These are phyloP conservation scores for Acacia concinna DNA, from an alignment of 331 rosid species.

Conservation along the genomic window DNA sequence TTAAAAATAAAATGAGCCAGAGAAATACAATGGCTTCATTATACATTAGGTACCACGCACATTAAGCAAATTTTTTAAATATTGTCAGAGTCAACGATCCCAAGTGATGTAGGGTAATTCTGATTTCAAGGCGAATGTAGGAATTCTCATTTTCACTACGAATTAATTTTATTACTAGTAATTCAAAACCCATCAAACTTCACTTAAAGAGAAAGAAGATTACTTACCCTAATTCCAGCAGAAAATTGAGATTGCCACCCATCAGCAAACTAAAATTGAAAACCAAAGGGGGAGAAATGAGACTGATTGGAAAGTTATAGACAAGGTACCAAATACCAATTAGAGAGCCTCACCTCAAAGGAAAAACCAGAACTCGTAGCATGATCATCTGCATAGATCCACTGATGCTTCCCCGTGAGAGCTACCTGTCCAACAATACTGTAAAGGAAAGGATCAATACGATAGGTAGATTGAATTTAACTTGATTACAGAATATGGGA, in stretches of 20 bases:
- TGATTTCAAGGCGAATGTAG: neutral
- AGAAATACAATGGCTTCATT: neutral
- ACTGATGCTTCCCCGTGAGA: slow-evolving; percentile 77
- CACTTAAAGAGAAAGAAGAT: slow-evolving; percentile 4
- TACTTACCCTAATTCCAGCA: slow-evolving; percentile 74
- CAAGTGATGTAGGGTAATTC: neutral
- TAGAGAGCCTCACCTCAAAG: slow-evolving; percentile 55
- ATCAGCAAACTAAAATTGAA: slow-evolving; percentile 55
- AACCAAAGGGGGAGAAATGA: slow-evolving; percentile 25
- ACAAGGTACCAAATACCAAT: slow-evolving; percentile 10
- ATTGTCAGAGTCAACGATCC: neutral
- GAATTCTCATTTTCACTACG: neutral
- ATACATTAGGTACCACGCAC: neutral
- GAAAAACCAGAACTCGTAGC: slow-evolving; percentile 50
- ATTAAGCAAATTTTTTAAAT: neutral
- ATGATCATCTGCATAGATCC: slow-evolving; percentile 82
- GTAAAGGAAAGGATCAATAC: slow-evolving; percentile 27
- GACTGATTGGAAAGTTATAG: slow-evolving; percentile 14
- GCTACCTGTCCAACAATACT: slow-evolving; percentile 96
- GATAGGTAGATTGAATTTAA: neutral
- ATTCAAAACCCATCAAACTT: neutral
- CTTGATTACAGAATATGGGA: neutral
- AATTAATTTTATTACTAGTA: neutral
- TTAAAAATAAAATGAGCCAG: neutral
- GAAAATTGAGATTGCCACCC: slow-evolving; percentile 88